Evolutionary conservation across 495 filamentous ascomycete species (phyloP), one percentile per base, ranked within the genome.

Genomic region (Penicillium pulvis): DNA sequence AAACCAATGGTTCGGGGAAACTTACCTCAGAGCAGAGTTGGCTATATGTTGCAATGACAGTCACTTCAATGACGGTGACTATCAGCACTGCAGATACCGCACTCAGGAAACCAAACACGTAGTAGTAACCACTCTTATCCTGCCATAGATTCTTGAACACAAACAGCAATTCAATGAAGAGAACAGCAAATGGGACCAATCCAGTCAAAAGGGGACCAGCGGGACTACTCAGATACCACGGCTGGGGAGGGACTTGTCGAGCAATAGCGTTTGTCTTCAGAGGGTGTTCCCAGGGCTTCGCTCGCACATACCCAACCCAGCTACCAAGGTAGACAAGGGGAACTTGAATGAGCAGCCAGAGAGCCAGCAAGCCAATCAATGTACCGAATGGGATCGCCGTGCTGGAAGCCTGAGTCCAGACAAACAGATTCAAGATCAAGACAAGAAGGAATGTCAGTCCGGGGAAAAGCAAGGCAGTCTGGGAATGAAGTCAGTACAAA

Each of bases 51-150:
- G 86, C 88, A 51, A 96, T 91, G 30, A 97, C 87, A 1, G 91
- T 95, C 54, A 95, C 92, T 78, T 97, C 91, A 51, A 91, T 83
- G 26, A 96, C 85, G 1, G 90, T 91, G 20, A 96, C 71, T 12
- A 94, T 79, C 16, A 93, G 73, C 41, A 97, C 90, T 1, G 85
- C 73, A 20, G 78, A 84, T 28, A 96, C 90, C 16, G 91, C 85
- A 19, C 85, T 87, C 53, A 96, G 70, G 79, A 95, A 97, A 9
- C 93, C 93, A 72, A 95, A 96, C 41, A 97, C 86, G 72, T 97
- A 97, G 71, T 96, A 96, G 66, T 95, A 97, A 12, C 90, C 90
- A 65, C 86, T 91, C 76, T 96, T 96, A 66, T 96, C 92, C 69
- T 91, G 89, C 91, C 92, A 96, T 11, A 96, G 66, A 56, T 88